A percentile compares a stretch with the other conserved stretches of the same genome.
These are phyloP conservation scores for Athelia psychrophila DNA, from an alignment of 1,284 basidiomycete genomes.

Conservation along the genomic window DNA sequence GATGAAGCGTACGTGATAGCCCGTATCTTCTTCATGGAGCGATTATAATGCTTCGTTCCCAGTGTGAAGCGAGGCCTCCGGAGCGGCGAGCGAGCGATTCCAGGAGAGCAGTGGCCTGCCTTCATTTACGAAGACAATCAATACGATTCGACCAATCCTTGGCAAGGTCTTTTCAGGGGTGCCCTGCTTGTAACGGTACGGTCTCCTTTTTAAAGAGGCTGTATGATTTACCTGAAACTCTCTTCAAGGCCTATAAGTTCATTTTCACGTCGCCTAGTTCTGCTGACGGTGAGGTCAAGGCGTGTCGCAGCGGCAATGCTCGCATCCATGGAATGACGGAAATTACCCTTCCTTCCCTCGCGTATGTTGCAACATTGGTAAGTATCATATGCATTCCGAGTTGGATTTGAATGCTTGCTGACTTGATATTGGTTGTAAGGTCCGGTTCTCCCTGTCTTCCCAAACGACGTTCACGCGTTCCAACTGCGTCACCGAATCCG, in stretches of 20 bases:
- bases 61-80: background rate
- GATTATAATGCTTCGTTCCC: background rate
- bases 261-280: background rate
- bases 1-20: conserved; percentile 2
- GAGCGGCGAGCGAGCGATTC: background rate
- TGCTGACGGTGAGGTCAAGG: background rate
- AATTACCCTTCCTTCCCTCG: background rate
- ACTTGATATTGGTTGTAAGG: background rate
- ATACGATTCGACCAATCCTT: background rate
- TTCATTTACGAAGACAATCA: background rate
- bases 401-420: background rate
- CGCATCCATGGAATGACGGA: background rate
- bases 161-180: background rate
- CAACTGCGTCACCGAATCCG: conserved; percentile 7
- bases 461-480: conserved; percentile 4
- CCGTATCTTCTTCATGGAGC: background rate
- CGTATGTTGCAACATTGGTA: background rate
- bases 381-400: background rate
- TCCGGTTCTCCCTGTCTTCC: conserved; percentile 1
- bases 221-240: background rate
- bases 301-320: background rate
- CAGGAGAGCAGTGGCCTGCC: background rate
- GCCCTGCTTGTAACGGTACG: background rate
- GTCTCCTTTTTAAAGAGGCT: background rate
- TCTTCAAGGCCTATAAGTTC: background rate